Conservation (phyloP, 805 yeast genomes). For the Saccharomycopsis sp. region DNA sequence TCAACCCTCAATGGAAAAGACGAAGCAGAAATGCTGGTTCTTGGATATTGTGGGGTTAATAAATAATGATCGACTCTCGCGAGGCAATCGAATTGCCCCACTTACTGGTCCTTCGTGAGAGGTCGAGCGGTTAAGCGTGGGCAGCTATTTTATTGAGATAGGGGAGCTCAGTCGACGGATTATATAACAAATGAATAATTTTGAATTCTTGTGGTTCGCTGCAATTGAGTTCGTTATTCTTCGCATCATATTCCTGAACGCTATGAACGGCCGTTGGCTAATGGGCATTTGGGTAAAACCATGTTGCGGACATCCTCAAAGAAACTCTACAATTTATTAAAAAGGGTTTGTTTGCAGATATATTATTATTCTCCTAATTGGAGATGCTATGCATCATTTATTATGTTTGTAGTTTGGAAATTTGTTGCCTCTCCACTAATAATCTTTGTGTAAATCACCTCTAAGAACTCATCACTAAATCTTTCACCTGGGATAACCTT, state of each 20-base stretch:
- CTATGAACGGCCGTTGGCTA: conserved; percentile 90
- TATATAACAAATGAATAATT: conserved; percentile 62
- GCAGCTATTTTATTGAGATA: conserved; percentile 42
- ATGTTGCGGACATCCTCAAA: conserved; percentile 80
- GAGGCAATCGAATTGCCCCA: conserved; percentile 43
- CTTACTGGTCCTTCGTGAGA: conserved; percentile 27
- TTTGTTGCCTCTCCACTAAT: conserved; percentile 5
- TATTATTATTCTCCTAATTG: background rate
- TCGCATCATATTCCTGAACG: conserved; percentile 99
- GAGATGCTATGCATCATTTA: background rate
- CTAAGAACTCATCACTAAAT: conserved; percentile 15
- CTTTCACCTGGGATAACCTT: no score
- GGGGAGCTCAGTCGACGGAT: conserved; percentile 98
- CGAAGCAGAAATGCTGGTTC: conserved; percentile 19
- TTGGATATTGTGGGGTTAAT: no score
- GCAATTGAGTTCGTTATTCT: conserved; percentile 59
- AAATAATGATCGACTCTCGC: conserved; percentile 79
- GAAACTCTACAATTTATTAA: background rate
- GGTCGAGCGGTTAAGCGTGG: conserved; percentile 43
- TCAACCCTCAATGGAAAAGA: no score
- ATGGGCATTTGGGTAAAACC: conserved; percentile 99
- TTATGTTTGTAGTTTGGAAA: conserved; percentile 6
- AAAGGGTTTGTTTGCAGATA: background rate
- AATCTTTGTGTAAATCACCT: conserved; percentile 10
- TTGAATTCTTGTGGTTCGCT: conserved; percentile 48